A percentile compares a stretch with the other conserved stretches of the same genome.
These are phyloP conservation scores for Kazachstania sp. DNA, from an alignment of 1,139 yeast species.

Conservation along the genomic window DNA sequence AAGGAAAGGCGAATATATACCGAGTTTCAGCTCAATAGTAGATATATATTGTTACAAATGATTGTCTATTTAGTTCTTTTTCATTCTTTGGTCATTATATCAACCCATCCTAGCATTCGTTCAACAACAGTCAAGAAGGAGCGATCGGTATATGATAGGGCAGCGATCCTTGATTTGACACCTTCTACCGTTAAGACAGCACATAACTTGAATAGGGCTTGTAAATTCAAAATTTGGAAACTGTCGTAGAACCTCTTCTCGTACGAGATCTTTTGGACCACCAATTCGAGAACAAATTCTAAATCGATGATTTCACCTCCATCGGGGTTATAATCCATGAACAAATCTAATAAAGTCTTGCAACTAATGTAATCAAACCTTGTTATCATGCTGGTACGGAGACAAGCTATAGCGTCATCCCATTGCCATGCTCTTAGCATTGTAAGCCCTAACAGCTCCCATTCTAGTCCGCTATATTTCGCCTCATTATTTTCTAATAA, in stretches of 20 bases:
- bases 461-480: conserved; percentile 76
- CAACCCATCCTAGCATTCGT: conserved; percentile 21
- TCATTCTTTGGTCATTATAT: conserved; percentile 4
- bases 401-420: conserved; percentile 75
- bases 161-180: conserved; percentile 30
- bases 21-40: neutral
- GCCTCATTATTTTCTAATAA: conserved; percentile 64
- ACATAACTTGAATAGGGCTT: conserved; percentile 28
- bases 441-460: conserved; percentile 85
- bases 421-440: conserved; percentile 72
- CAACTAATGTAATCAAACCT: conserved; percentile 58
- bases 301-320: conserved; percentile 20
- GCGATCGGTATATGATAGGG: conserved; percentile 19
- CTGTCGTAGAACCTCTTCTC: conserved; percentile 34
- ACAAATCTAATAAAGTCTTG: conserved; percentile 30
- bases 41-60: neutral
- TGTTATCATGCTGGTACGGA: conserved; percentile 63
- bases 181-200: conserved; percentile 28
- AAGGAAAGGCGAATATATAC: neutral
- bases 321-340: conserved; percentile 12
- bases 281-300: conserved; percentile 29
- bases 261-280: conserved; percentile 32
- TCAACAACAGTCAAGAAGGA: conserved; percentile 18
- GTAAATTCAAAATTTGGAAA: conserved; percentile 28
- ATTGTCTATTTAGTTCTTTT: neutral